Evolutionary conservation across 2,329 filamentous ascomycete species (phyloP).

Genomic region (Hortaea sp.): DNA sequence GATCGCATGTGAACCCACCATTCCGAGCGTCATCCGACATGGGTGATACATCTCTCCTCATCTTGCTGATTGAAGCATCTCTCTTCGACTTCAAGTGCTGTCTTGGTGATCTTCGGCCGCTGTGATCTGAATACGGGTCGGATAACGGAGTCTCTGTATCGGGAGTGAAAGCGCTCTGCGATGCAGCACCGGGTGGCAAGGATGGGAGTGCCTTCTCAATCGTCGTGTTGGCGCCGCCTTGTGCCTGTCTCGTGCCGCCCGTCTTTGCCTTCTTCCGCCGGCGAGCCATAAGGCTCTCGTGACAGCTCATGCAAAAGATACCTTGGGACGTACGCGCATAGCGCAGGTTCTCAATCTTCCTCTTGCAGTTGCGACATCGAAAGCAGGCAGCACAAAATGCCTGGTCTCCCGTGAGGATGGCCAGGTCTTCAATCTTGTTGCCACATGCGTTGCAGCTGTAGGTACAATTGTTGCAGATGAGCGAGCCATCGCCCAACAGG

Average conservation of each 20-base stretch:
- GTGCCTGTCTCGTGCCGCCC: slow-evolving; percentile 26
- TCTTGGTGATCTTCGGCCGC: slow-evolving; percentile 47
- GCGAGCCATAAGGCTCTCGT: slow-evolving; percentile 90
- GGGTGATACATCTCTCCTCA: slow-evolving; percentile 26
- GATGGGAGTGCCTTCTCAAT: slow-evolving; percentile 90
- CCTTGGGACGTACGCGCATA: slow-evolving; percentile 97
- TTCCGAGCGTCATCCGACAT: slow-evolving; percentile 23
- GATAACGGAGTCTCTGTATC: slow-evolving; percentile 47
- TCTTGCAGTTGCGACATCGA: slow-evolving; percentile 94
- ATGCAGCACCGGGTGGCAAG: slow-evolving; percentile 65
- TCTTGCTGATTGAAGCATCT: slow-evolving; percentile 15
- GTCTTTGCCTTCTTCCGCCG: slow-evolving; percentile 73
- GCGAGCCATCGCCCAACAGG: slow-evolving; percentile 89
- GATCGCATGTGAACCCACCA: slow-evolving; percentile 20
- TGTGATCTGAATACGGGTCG: slow-evolving; percentile 55
- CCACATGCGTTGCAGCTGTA: slow-evolving; percentile 96
- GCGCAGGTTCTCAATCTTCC: slow-evolving; percentile 94
- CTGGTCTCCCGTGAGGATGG: slow-evolving; percentile 94
- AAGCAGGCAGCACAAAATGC: slow-evolving; percentile 97
- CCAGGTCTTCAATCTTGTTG: slow-evolving; percentile 96
- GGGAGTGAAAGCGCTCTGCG: slow-evolving; percentile 50
- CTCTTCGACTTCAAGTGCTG: slow-evolving; percentile 15
- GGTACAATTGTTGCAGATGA: slow-evolving; percentile 99
- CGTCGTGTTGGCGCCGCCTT: slow-evolving; percentile 39
- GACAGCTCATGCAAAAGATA: slow-evolving; percentile 98